Conservation (phyloP, 2,329 filamentous ascomycete species). For the Metarhizium humberi region DNA sequence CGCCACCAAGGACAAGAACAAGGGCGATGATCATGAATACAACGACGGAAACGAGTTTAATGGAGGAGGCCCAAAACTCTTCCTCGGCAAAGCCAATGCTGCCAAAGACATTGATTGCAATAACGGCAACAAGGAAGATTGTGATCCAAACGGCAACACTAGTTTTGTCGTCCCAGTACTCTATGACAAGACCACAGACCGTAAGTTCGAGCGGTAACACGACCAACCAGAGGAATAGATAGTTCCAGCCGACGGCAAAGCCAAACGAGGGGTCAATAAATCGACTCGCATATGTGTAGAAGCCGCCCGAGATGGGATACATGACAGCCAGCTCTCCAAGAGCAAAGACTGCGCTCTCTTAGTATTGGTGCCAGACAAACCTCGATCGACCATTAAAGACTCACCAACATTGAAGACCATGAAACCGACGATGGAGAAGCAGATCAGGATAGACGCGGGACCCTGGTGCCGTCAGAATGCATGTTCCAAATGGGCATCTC, state of each 20-base stretch:
- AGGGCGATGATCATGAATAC: conserved; percentile 55
- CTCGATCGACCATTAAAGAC: conserved; percentile 2
- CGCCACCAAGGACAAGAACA: conserved; percentile 48
- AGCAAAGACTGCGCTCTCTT: conserved; percentile 37
- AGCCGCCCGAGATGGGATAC: conserved; percentile 53
- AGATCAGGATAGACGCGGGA: conserved; percentile 34
- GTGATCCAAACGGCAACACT: conserved; percentile 43
- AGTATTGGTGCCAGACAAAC: neutral
- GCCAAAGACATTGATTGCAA: conserved; percentile 45
- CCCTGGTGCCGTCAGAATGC: conserved; percentile 11
- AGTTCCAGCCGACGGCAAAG: conserved; percentile 40
- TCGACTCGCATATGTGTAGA: conserved; percentile 51
- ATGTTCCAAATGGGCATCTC: neutral
- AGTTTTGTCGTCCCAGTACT: conserved; percentile 39
- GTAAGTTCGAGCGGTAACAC: conserved; percentile 42
- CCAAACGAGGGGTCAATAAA: conserved; percentile 55
- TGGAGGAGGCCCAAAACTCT: conserved; percentile 44
- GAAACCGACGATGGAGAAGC: conserved; percentile 46
- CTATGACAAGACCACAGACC: conserved; percentile 39
- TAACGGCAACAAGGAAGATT: conserved; percentile 39
- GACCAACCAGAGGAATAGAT: conserved; percentile 39
- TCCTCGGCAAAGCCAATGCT: conserved; percentile 44
- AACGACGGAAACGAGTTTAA: conserved; percentile 47
- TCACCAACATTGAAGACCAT: conserved; percentile 48
- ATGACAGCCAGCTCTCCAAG: conserved; percentile 53